Conservation (phyloP, 2,329 filamentous ascomycete genomes). For the Verticillium alfalfae region DNA sequence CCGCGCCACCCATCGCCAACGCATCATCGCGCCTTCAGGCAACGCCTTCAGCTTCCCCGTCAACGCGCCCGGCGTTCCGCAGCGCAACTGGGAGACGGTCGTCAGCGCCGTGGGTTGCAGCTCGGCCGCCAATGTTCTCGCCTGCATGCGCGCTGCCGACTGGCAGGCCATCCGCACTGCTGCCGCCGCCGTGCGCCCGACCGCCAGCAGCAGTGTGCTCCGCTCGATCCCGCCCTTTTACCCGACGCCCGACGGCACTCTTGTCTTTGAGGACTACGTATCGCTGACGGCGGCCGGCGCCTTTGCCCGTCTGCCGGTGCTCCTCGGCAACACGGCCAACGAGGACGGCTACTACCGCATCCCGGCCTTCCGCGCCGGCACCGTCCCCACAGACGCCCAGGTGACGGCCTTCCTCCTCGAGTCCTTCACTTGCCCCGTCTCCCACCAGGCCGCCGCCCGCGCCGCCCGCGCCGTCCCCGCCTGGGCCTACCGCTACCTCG, state of each 20-base stretch:
- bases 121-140: conserved; percentile 18
- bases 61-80: conserved; percentile 25
- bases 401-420: conserved; percentile 33
- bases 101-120: conserved; percentile 31
- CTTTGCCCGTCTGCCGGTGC: conserved; percentile 30
- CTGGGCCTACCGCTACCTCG: conserved; percentile 42
- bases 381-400: conserved; percentile 28
- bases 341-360: conserved; percentile 43
- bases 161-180: conserved; percentile 29
- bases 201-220: conserved; percentile 25
- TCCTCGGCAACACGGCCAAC: conserved; percentile 37
- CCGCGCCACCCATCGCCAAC: conserved; percentile 42
- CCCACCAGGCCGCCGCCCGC: conserved; percentile 29
- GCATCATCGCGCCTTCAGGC: conserved; percentile 40
- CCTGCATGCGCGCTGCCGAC: conserved; percentile 28
- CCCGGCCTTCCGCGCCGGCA: conserved; percentile 30
- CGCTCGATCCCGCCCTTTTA: conserved; percentile 33
- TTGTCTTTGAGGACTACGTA: conserved; percentile 35
- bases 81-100: conserved; percentile 35
- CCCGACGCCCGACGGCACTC: conserved; percentile 30
- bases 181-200: conserved; percentile 24
- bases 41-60: conserved; percentile 38
- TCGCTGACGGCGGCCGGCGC: conserved; percentile 21
- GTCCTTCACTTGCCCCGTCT: conserved; percentile 39
- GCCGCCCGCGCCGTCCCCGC: conserved; percentile 24